phyloP scores from a whole-genome alignment of 2,329 filamentous ascomycete genomes.

The Fusarium abutilonis region DNA sequence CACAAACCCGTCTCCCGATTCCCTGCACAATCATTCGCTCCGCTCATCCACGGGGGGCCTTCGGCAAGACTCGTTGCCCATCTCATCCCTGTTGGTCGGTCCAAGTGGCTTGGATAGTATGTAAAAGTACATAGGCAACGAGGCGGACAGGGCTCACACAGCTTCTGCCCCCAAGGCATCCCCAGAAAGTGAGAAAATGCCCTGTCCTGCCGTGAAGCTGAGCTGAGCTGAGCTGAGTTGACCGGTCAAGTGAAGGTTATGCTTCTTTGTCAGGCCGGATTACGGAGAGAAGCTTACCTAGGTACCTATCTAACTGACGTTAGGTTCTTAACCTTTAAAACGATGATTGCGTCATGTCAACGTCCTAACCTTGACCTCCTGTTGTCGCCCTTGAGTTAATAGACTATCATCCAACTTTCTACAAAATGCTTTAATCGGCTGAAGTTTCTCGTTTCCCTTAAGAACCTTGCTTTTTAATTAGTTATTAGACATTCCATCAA shows the following conservation, averaged over 20 bases:
- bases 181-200: constrained; percentile 21
- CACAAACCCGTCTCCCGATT: constrained; percentile 13
- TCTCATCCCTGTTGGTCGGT: constrained; percentile 22
- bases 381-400: not conserved
- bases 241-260: not conserved
- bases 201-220: constrained; percentile 19
- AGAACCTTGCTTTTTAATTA: too few species aligned
- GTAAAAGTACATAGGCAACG: constrained; percentile 38
- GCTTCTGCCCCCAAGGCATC: constrained; percentile 15
- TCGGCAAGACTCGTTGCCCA: not conserved
- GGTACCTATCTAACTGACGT: too few species aligned
- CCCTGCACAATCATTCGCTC: constrained; percentile 8
- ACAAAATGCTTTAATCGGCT: not conserved
- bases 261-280: not conserved
- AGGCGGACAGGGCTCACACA: constrained; percentile 39
- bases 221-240: constrained; percentile 5
- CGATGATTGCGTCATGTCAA: constrained; percentile 23
- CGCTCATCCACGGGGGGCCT: constrained; percentile 1
- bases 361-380: not conserved
- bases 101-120: constrained; percentile 30
- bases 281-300: not conserved
- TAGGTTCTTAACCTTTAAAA: not conserved
- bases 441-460: not conserved
- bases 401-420: not conserved
- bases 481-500: too few species aligned